Conservation (phyloP, 1,139 yeast species). For the Pichia sp. region DNA sequence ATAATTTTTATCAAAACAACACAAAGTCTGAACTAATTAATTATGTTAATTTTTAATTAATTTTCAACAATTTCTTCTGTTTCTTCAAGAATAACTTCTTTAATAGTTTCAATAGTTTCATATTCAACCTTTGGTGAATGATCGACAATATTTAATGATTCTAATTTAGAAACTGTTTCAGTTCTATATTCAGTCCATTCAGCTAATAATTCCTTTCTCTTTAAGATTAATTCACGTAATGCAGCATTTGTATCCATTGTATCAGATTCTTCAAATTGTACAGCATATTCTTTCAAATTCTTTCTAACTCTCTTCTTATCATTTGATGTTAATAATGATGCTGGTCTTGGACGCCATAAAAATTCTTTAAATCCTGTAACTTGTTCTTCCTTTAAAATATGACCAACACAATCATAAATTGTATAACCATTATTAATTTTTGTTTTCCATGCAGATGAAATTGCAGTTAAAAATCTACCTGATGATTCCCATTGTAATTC, state of each 20-base stretch:
- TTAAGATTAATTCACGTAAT: conserved; percentile 80
- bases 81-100: conserved; percentile 68
- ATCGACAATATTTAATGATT: conserved; percentile 36
- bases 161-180: conserved; percentile 43
- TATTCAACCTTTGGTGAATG: conserved; percentile 38
- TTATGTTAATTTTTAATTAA: not conserved
- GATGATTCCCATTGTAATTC: conserved; percentile 93
- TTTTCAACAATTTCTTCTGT: conserved; percentile 65
- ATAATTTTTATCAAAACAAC: too few species aligned
- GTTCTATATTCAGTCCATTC: conserved; percentile 85
- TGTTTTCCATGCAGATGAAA: conserved; percentile 86
- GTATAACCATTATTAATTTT: conserved; percentile 87
- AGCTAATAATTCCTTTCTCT: conserved; percentile 73
- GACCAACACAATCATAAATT: conserved; percentile 80
- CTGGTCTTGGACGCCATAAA: conserved; percentile 97
- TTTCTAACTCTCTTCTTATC: conserved; percentile 87
- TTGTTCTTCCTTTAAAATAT: conserved; percentile 63
- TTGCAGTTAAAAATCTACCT: conserved; percentile 82
- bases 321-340: conserved; percentile 62
- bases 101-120: conserved; percentile 63
- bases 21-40: too few species aligned
- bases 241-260: conserved; percentile 97
- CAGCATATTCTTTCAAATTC: conserved; percentile 83
- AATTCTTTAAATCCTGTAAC: conserved; percentile 83
- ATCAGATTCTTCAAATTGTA: conserved; percentile 91